phyloP scores from a whole-genome alignment of 176 grass and related monocot species.

The Canna indica region DNA sequence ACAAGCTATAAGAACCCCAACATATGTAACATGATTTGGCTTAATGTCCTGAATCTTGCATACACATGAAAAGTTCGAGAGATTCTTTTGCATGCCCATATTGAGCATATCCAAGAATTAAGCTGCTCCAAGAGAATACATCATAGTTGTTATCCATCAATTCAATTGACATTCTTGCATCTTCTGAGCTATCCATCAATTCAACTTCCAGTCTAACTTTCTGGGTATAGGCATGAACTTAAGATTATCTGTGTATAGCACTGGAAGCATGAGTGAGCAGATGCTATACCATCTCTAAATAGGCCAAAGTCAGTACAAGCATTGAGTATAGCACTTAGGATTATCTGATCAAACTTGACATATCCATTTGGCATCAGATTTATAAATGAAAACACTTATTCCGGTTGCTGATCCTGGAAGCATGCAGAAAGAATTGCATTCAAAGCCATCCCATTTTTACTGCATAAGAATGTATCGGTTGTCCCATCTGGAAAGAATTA shows the following conservation, averaged over 20 bases:
- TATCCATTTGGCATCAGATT: slow-evolving; percentile 2
- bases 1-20: slow-evolving; percentile 25
- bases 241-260: no score
- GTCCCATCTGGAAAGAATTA: slow-evolving; percentile 6
- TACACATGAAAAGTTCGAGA: slow-evolving; percentile 14
- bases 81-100: slow-evolving; percentile 21
- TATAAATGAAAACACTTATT: slow-evolving; percentile 4
- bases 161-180: slow-evolving; percentile 16
- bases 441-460: slow-evolving; percentile 20
- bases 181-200: slow-evolving; percentile 15
- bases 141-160: slow-evolving; percentile 5
- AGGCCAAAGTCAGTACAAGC: slow-evolving; percentile 22
- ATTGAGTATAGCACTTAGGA: slow-evolving; percentile 15
- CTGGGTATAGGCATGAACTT: slow-evolving; percentile 22
- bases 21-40: slow-evolving; percentile 21
- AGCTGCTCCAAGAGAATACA: slow-evolving; percentile 23
- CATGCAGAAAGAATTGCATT: slow-evolving; percentile 24
- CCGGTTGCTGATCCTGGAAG: slow-evolving; percentile 4
- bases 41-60: slow-evolving; percentile 7
- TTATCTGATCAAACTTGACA: slow-evolving; percentile 18
- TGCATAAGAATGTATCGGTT: slow-evolving; percentile 12
- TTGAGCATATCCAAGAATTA: slow-evolving; percentile 28
- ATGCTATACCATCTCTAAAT: slow-evolving; percentile 12
- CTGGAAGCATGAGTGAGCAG: no score
- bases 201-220: slow-evolving; percentile 21